Evolutionary conservation across 164 flowering plant genomes (phyloP), one percentile per base, ranked within the genome.

Genomic region (Berberis thunbergii): DNA sequence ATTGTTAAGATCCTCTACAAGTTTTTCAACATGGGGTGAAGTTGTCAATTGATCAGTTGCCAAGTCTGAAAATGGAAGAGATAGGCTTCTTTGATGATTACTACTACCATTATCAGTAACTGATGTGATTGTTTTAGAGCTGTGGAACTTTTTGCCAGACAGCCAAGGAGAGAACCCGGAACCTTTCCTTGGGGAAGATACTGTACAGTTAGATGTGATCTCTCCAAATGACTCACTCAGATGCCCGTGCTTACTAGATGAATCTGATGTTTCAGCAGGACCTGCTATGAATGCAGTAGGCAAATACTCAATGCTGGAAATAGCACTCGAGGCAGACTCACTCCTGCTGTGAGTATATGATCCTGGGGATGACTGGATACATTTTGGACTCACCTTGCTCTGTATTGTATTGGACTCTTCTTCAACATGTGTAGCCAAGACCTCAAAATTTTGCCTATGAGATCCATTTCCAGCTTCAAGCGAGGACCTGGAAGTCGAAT

Each of bases 301-400:
- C 54, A 73, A 26, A 69, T 73, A 81, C 2, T 82, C 91, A 58
- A 73, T 61, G 67, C 83, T 80, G 10, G 94, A 87, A 61, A 84
- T 67, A 10, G 77, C 84, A 75, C 94, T 89, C 6, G 89, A 78
- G 26, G 72, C 68, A 49, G 96, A 91, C 70, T 76, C 96, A 70
- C 81, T 84, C 67, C 92, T 73, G 73, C 96, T 87, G 54, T 83
- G 87, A 61, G 64, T 67, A 70, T 75, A 80, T 9, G 91, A 83
- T 53, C 75, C 89, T 26, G 79, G 74, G 5, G 86, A 81, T 54
- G 60, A 65, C 7, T 60, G 69, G 43, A 73, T 70, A 61, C 44
- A 58, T 49, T 75, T 77, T 45, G 73, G 79, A 61, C 48, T 68
- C 61, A 71, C 79, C 63, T 64, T 72, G 48, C 54, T 69, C 49